Evolutionary conservation across 1,284 basidiomycete species (phyloP), one percentile per base, ranked within the genome.

Genomic region (Pascua sp.): DNA sequence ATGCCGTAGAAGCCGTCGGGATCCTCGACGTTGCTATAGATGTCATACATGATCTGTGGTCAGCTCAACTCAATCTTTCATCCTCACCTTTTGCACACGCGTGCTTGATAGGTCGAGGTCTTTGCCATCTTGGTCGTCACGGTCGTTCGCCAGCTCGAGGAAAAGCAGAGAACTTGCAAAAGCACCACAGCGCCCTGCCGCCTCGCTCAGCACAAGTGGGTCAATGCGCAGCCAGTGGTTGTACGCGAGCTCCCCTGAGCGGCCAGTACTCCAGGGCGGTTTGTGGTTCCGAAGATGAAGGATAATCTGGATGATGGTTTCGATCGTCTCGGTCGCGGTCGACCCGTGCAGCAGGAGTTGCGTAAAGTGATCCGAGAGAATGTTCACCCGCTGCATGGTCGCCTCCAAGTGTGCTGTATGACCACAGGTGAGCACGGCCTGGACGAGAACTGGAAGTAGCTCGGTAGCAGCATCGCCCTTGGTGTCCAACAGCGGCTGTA

Each of bases 1-100:
- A 98, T 91, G 2, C 91, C 92, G 73, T 98, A 98, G 73, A 98
- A 98, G 1, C 95, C 92, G 67, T 98, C 95, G 0, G 94, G 94
- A 68, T 98, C 95, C 68, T 96, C 92, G 57, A 98, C 91, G 68
- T 91, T 90, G 61, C 85, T 86, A 72, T 97, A 98, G 51, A 98
- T 91, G 53, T 89, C 86, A 76, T 94, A 96, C 47, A 98, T 79
- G 39, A 93, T 81, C 75, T 76, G 42, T 4, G 5, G 11, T 76
- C 69, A 40, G 65, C 16, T 45, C 13, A 8, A 16, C 13, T 3
- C 10, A 41, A 43, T 12, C 24, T 9, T 18, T 17, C 15, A 11
- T 7, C 54, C 67, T 56, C 51, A 73, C 74, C 49, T 69, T 66
- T 44, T 75, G 72, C 1, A 72, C 61, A 7, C 62, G 54, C 0